These are phyloP conservation scores for Tuber aestivum DNA, from an alignment of 495 filamentous ascomycete genomes.

Conservation along the genomic window DNA sequence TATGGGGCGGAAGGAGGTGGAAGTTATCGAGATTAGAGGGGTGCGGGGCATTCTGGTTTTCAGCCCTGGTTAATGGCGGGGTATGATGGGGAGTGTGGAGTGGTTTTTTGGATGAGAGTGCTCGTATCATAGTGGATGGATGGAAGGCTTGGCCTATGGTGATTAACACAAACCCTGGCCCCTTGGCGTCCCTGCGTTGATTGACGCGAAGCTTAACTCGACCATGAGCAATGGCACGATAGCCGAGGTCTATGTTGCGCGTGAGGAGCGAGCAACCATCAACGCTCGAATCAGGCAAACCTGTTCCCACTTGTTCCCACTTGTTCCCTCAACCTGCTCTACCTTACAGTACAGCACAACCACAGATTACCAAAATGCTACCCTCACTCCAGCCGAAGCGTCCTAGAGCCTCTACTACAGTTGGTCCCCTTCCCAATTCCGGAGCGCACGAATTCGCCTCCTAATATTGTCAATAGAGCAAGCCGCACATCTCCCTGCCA, in stretches of 20 bases:
- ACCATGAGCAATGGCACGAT: conserved; percentile 2
- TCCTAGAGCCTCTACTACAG: conserved; percentile 17
- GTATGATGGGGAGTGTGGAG: background rate
- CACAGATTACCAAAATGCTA: conserved; percentile 22
- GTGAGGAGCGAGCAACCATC: background rate
- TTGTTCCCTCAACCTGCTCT: background rate
- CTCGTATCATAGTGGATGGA: background rate
- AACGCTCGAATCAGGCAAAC: conserved; percentile 3
- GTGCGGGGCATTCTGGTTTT: conserved; percentile 17
- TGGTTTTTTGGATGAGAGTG: no score
- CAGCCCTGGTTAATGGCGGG: background rate
- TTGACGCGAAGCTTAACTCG: background rate
- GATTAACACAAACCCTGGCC: conserved; percentile 1
- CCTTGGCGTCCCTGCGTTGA: background rate
- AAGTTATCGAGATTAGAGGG: conserved; percentile 35
- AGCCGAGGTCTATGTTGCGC: conserved; percentile 11
- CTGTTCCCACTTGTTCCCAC: conserved; percentile 6
- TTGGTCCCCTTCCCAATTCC: conserved; percentile 5
- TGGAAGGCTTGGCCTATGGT: background rate
- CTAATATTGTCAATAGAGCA: conserved; percentile 8
- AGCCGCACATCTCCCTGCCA: conserved; percentile 15
- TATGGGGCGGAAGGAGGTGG: conserved; percentile 32
- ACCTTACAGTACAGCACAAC: background rate
- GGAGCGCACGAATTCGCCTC: background rate
- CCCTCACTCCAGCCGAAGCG: conserved; percentile 25